Percentiles rank a stretch among this genome's conserved stretches.
Conservation (phyloP, 768 basidiomycete species). For the Mycena polygramma region DNA sequence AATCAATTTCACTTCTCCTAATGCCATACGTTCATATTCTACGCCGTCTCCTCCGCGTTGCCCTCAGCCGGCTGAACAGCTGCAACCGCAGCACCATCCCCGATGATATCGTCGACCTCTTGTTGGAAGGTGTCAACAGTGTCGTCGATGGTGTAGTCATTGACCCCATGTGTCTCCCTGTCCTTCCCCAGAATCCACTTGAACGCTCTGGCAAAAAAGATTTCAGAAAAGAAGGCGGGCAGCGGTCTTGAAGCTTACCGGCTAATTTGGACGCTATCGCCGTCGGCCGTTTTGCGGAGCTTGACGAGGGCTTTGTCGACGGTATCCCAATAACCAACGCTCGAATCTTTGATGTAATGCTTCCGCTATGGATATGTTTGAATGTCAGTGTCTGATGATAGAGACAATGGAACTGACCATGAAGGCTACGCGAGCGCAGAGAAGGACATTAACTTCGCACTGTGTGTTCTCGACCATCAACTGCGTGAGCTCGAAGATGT, state of each 20-base stretch:
- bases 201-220: background rate
- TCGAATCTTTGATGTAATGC: background rate
- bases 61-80: background rate
- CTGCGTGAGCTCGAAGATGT: constrained; percentile 1
- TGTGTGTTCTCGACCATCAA: background rate
- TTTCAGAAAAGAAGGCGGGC: no score
- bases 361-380: background rate
- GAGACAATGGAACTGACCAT: background rate
- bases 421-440: background rate
- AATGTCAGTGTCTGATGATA: no score
- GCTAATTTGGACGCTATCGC: background rate
- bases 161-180: background rate
- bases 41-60: no score
- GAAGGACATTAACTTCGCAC: constrained; percentile 12
- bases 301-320: background rate
- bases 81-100: background rate
- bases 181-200: background rate
- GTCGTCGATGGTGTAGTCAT: background rate
- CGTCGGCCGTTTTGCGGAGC: background rate
- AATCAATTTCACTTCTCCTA: no score
- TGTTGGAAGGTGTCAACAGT: constrained; percentile 6
- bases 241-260: background rate
- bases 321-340: background rate
- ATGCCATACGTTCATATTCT: no score
- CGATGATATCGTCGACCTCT: constrained; percentile 1